Base-by-base conservation (phyloP, 257 asterid species). In the Vinca minor region DNA sequence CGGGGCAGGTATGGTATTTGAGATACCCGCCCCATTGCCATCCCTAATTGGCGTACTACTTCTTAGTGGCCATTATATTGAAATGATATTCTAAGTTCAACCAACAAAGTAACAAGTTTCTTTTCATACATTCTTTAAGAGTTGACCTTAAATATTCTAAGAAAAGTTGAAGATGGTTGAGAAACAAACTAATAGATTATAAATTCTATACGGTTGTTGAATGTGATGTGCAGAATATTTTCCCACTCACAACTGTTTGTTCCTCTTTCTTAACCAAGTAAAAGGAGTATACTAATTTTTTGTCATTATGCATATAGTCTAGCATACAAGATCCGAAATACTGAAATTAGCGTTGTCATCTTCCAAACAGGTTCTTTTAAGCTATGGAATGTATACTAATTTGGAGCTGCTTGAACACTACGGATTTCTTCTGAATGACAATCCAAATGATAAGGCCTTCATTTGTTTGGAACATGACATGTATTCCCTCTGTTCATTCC, bases 401-500 rank as follows among this genome's bases (percentile, higher is more conserved):
- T 52, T 92, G 78, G 98, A 92, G 85, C 95, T 92, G 68, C 89
- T 92, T 2, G 95, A 92, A 65, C 95, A 88, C 78, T 92, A 92
- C 34, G 98, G 98, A 21, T 92, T 92, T 76, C 76, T 92, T 65
- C 85, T 92, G 35, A 70, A 65, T 10, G 83, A 80, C 12, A 92
- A 87, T 70, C 91, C 95, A 59, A 92, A 88, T 62, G 95, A 92
- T 68, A 92, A 82, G 49, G 90, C 83, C 53, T 92, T 80, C 73
- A 82, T 88, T 56, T 74, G 91, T 44, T 69, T 88, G 68, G 95
- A 86, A 68, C 79, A 87, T 14, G 87, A 85, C 48, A 85, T 88
- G 82, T 71, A 81, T 53, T 69, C 83, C 69, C 73, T 88, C 13
- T 82, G 89, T 68, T 72, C 92, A 2, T 88, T 89, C 86, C 82